Conservation (phyloP, 495 filamentous ascomycete genomes). For the Acidomyces sp. region DNA sequence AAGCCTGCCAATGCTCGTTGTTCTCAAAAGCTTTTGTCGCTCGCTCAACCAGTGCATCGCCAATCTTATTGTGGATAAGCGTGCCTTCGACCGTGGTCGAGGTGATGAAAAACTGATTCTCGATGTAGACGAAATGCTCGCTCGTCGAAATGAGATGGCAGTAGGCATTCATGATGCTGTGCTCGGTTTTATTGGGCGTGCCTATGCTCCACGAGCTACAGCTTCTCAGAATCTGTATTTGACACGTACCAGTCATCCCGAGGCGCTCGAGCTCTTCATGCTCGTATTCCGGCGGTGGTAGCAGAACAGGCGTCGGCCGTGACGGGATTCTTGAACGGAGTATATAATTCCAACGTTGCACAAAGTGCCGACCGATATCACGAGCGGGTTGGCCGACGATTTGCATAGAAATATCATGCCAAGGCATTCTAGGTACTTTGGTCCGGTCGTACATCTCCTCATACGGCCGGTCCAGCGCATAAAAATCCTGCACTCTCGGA, state of each 20-base stretch:
- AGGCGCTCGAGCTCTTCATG: slow-evolving; percentile 71
- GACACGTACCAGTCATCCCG: slow-evolving; percentile 83
- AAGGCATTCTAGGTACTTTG: slow-evolving; percentile 85
- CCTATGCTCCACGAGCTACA: slow-evolving; percentile 86
- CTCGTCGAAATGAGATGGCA: slow-evolving; percentile 87
- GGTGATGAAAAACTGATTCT: slow-evolving; percentile 98
- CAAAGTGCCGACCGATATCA: slow-evolving; percentile 90
- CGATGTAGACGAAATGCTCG: slow-evolving; percentile 96
- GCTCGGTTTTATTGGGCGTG: slow-evolving; percentile 65
- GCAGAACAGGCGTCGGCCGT: slow-evolving; percentile 79
- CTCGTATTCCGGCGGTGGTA: slow-evolving; percentile 87
- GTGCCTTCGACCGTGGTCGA: slow-evolving; percentile 78
- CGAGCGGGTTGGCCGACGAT: slow-evolving; percentile 91
- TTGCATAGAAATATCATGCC: slow-evolving; percentile 99
- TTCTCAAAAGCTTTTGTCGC: slow-evolving; percentile 75
- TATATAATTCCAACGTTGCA: slow-evolving; percentile 98
- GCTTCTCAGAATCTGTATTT: slow-evolving; percentile 89
- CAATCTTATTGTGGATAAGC: slow-evolving; percentile 83
- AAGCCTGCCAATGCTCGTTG: slow-evolving; percentile 83
- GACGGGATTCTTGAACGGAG: slow-evolving; percentile 88
- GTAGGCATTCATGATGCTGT: slow-evolving; percentile 94
- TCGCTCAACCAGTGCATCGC: slow-evolving; percentile 86
- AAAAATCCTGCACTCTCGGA: slow-evolving; percentile 89
- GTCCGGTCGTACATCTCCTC: slow-evolving; percentile 97
- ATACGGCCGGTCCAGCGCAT: slow-evolving; percentile 83